Percentiles rank a stretch among this genome's conserved stretches.
phyloP scores from a whole-genome alignment of 176 grass and related monocot genomes.

The Zoysia pacifica region DNA sequence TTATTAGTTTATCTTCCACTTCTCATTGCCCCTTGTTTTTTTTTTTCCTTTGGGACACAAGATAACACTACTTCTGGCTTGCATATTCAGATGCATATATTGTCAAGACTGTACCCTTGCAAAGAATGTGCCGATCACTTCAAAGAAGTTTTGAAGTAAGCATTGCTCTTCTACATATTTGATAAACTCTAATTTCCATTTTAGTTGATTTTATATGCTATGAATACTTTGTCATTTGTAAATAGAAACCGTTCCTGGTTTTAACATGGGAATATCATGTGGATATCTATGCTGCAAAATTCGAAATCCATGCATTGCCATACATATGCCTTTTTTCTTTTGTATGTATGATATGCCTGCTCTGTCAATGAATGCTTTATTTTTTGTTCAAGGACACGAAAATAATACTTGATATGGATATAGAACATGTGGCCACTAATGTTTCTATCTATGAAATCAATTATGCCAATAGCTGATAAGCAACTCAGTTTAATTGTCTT shows the following conservation, averaged over 20 bases:
- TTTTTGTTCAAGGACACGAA: background rate
- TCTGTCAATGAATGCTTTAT: background rate
- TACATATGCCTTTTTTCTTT: background rate
- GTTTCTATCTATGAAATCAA: constrained; percentile 2
- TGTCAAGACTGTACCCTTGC: constrained; percentile 90
- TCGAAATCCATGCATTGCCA: background rate
- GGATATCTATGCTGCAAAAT: background rate
- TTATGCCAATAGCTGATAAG: constrained; percentile 5
- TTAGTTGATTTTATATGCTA: constrained; percentile 2
- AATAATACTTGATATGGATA: background rate
- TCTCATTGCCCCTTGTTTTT: background rate
- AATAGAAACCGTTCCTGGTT: background rate
- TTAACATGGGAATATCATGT: constrained; percentile 1
- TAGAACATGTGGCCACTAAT: background rate
- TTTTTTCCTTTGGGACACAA: constrained; percentile 1
- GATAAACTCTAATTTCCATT: constrained; percentile 3
- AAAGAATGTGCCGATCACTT: constrained; percentile 97
- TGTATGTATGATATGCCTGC: background rate
- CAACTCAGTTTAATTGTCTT: background rate
- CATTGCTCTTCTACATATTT: constrained; percentile 21
- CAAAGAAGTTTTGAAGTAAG: constrained; percentile 97
- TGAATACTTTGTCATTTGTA: background rate
- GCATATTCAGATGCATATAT: constrained; percentile 74
- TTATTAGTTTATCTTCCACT: background rate
- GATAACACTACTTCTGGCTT: constrained; percentile 37